Percentiles rank a stretch among this genome's conserved stretches.
Conservation (phyloP, 2,329 filamentous ascomycete genomes). For the Fusarium armeniacum region DNA sequence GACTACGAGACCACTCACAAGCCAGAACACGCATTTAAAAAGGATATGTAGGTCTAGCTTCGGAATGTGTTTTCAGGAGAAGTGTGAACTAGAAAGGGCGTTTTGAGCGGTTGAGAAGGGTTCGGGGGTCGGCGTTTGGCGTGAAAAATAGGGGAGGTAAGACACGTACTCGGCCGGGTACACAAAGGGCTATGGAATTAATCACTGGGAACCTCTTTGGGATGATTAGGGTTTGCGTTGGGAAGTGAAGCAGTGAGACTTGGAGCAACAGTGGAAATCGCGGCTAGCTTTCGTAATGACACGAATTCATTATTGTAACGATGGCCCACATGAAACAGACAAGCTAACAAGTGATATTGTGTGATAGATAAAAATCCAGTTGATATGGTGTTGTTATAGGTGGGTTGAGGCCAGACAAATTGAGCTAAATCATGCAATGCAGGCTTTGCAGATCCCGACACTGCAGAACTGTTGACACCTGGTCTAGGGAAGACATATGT, state of each 20-base stretch:
- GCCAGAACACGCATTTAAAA: constrained; percentile 80
- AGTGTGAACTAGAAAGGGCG: constrained; percentile 7
- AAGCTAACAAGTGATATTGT: constrained; percentile 20
- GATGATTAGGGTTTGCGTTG: neutral
- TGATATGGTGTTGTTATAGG: constrained; percentile 3
- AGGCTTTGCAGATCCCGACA: constrained; percentile 38
- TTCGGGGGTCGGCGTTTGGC: constrained; percentile 8
- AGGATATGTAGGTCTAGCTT: constrained; percentile 63
- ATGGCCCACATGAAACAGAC: constrained; percentile 28
- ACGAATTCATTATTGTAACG: constrained; percentile 25
- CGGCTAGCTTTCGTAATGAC: constrained; percentile 7
- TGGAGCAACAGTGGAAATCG: constrained; percentile 8
- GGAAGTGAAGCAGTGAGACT: neutral
- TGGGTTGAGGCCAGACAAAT: constrained; percentile 26
- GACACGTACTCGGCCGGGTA: constrained; percentile 23
- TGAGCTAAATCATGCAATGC: constrained; percentile 27
- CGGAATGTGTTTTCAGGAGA: constrained; percentile 22
- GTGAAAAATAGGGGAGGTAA: constrained; percentile 22
- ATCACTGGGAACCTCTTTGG: constrained; percentile 13
- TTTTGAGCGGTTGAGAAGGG: constrained; percentile 23
- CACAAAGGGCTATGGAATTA: constrained; percentile 1
- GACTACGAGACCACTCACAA: constrained; percentile 98
- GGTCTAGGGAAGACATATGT: constrained; percentile 13
- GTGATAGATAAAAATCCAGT: constrained; percentile 28
- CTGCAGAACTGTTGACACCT: constrained; percentile 23